A percentile compares a stretch with the other conserved stretches of the same genome.
These are phyloP conservation scores for Simplicillium aogashimaense DNA, from an alignment of 2,329 filamentous ascomycete species.

Conservation along the genomic window DNA sequence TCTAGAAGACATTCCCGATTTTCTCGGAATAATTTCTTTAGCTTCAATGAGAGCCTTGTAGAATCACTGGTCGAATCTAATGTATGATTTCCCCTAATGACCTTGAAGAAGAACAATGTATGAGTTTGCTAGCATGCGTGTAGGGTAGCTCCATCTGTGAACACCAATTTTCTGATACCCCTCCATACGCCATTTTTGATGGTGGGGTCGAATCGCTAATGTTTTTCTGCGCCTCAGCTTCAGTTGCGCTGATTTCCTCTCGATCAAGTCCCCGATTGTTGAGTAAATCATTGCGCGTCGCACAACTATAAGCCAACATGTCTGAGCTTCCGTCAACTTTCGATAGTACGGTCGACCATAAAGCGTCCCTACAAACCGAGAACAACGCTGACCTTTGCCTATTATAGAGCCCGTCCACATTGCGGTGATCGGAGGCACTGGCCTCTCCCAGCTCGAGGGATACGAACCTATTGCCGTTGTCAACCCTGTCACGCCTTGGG, in stretches of 20 bases:
- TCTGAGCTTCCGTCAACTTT: conserved; percentile 46
- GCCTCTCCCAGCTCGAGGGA: conserved; percentile 75
- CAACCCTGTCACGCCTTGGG: conserved; percentile 79
- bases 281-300: not conserved
- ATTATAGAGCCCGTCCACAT: conserved; percentile 60
- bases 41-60: too few relatives aligned
- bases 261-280: conserved; percentile 4
- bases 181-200: conserved; percentile 2
- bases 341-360: conserved; percentile 35
- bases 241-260: not conserved
- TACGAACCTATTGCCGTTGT: conserved; percentile 78
- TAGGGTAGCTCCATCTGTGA: too few relatives aligned
- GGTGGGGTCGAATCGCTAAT: conserved; percentile 4
- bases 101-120: too few relatives aligned
- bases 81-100: too few relatives aligned
- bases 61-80: too few relatives aligned
- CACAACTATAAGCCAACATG: conserved; percentile 24
- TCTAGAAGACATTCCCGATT: too few relatives aligned
- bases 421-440: conserved; percentile 88
- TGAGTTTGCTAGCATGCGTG: too few relatives aligned
- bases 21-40: too few relatives aligned
- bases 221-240: not conserved
- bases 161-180: not conserved
- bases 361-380: not conserved
- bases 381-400: not conserved